Evolutionary conservation across 2,329 filamentous ascomycete species (phyloP).

Genomic region (Cladosporium austrohemisphaericum): DNA sequence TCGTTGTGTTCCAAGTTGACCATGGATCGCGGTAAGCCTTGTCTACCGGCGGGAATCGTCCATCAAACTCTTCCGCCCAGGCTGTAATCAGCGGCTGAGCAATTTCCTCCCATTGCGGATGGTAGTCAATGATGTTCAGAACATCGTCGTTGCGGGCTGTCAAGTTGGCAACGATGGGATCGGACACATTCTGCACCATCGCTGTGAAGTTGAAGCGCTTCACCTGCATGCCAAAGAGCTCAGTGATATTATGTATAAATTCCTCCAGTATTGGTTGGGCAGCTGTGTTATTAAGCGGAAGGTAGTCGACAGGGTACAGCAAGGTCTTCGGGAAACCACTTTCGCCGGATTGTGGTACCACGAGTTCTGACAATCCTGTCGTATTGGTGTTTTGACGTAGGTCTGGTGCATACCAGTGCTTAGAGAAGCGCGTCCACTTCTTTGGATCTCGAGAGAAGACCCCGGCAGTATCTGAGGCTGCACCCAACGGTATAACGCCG

Average conservation of each 20-base stretch:
- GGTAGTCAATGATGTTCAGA: conserved; percentile 31
- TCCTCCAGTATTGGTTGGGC: conserved; percentile 37
- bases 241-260: conserved; percentile 36
- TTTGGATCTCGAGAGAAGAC: conserved; percentile 18
- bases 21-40: conserved; percentile 32
- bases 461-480: conserved; percentile 19
- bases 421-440: conserved; percentile 34
- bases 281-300: conserved; percentile 40
- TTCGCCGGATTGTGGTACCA: conserved; percentile 30
- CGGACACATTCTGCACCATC: conserved; percentile 29
- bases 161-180: conserved; percentile 31
- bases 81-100: conserved; percentile 32
- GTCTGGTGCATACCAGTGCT: conserved; percentile 37
- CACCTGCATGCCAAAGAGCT: conserved; percentile 37
- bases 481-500: conserved; percentile 18
- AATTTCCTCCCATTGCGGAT: conserved; percentile 34
- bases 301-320: conserved; percentile 40
- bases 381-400: conserved; percentile 34
- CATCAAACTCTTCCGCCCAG: conserved; percentile 35
- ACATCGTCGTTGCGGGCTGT: conserved; percentile 28
- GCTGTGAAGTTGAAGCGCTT: conserved; percentile 38
- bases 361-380: conserved; percentile 37
- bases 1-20: conserved; percentile 28
- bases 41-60: conserved; percentile 40
- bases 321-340: conserved; percentile 37